Conservation (phyloP, 306 rosid species). For the Casuarina glauca region DNA sequence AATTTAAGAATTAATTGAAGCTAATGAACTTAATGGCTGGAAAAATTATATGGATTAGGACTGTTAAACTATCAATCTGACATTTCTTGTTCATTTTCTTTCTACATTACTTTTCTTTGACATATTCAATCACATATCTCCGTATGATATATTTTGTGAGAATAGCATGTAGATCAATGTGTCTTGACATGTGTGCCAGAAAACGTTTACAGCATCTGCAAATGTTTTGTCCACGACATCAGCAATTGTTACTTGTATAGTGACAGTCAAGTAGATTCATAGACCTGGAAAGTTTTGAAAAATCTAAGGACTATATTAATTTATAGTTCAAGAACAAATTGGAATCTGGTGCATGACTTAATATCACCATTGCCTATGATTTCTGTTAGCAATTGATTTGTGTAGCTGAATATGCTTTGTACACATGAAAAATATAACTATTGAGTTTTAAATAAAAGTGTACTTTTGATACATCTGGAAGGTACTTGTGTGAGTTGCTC, state of each 20-base stretch:
- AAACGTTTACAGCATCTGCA: not conserved
- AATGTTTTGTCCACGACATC: too few species aligned
- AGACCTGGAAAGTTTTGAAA: not conserved
- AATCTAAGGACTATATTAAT: not conserved
- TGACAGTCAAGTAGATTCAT: not conserved
- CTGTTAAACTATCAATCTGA: not conserved
- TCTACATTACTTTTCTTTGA: not conserved
- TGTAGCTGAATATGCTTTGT: not conserved
- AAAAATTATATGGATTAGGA: not conserved
- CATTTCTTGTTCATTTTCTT: not conserved
- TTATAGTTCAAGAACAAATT: not conserved
- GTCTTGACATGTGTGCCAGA: not conserved
- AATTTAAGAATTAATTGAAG: constrained; percentile 15
- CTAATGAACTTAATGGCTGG: constrained; percentile 11
- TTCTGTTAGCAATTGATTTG: not conserved
- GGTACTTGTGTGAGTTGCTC: not conserved
- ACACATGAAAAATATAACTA: too few species aligned
- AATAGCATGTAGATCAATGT: not conserved
- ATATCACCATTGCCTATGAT: not conserved
- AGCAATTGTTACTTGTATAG: not conserved
- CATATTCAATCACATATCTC: not conserved
- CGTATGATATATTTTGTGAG: not conserved
- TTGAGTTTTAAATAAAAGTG: too few species aligned
- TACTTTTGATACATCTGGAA: not conserved
- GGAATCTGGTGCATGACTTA: not conserved